Percentiles rank a stretch among this genome's conserved stretches.
Conservation (phyloP, 345 rosid species). For the Eucalyptus dawsonii region DNA sequence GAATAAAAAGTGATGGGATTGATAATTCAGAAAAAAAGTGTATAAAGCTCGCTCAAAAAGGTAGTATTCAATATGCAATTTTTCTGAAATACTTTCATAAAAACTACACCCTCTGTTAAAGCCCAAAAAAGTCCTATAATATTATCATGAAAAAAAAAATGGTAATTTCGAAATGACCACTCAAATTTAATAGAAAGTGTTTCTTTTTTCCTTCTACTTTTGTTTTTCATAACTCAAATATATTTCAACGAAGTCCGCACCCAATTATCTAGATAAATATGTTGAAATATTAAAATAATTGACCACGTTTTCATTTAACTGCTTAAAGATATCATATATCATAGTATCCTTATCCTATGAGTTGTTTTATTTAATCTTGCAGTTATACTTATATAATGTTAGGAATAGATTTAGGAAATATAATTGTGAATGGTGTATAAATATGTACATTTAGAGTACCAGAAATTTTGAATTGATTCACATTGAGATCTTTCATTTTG, state of each 20-base stretch:
- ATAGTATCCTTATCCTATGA: too few relatives aligned
- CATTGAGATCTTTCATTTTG: too few relatives aligned
- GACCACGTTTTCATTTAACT: too few relatives aligned
- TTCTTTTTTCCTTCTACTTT: neutral
- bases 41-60: neutral
- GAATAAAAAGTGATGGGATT: neutral
- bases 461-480: too few relatives aligned
- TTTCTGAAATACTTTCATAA: neutral
- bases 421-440: too few relatives aligned
- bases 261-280: neutral
- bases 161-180: neutral
- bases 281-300: too few relatives aligned
- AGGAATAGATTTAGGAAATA: too few relatives aligned
- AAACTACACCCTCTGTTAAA: neutral
- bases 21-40: neutral
- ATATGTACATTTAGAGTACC: too few relatives aligned
- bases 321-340: too few relatives aligned
- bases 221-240: neutral
- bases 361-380: too few relatives aligned
- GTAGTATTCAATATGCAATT: neutral
- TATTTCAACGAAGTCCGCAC: neutral
- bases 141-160: neutral
- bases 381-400: too few relatives aligned
- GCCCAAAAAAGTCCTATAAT: neutral
- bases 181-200: neutral